phyloP scores from a whole-genome alignment of 768 basidiomycete species.

The Lyophyllum decastes region DNA sequence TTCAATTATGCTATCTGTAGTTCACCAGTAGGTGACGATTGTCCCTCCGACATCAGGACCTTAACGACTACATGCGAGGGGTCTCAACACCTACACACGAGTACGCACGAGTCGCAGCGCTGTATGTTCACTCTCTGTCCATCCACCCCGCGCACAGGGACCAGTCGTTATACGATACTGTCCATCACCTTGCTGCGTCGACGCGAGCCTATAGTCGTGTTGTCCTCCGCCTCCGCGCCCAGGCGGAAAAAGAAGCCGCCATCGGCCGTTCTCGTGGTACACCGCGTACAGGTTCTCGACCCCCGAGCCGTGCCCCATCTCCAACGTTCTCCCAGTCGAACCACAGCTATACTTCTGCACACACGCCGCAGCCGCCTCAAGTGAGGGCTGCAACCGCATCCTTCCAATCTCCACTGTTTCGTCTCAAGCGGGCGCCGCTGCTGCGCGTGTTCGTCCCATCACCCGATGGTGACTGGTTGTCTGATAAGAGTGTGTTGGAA shows the following conservation, averaged over 20 bases:
- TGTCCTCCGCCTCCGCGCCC: constrained; percentile 73
- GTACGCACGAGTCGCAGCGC: constrained; percentile 60
- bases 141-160: constrained; percentile 44
- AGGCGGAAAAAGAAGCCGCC: constrained; percentile 64
- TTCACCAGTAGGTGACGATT: not conserved
- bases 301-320: constrained; percentile 69
- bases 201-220: constrained; percentile 81
- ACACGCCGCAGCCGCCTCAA: constrained; percentile 6
- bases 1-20: too few relatives aligned
- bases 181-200: constrained; percentile 56
- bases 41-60: constrained; percentile 49
- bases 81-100: constrained; percentile 76
- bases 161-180: constrained; percentile 39
- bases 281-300: constrained; percentile 33
- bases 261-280: constrained; percentile 22
- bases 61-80: constrained; percentile 78
- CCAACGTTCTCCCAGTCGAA: constrained; percentile 56
- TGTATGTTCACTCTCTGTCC: constrained; percentile 53
- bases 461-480: constrained; percentile 85
- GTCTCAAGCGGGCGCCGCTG: constrained; percentile 71
- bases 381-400: constrained; percentile 1
- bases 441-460: constrained; percentile 84
- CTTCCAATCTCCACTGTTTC: constrained; percentile 75
- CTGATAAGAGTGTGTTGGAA: constrained; percentile 76
- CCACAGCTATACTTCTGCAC: constrained; percentile 23